Base-by-base conservation (phyloP, 2,329 filamentous ascomycete genomes). In the Fusarium sp. region DNA sequence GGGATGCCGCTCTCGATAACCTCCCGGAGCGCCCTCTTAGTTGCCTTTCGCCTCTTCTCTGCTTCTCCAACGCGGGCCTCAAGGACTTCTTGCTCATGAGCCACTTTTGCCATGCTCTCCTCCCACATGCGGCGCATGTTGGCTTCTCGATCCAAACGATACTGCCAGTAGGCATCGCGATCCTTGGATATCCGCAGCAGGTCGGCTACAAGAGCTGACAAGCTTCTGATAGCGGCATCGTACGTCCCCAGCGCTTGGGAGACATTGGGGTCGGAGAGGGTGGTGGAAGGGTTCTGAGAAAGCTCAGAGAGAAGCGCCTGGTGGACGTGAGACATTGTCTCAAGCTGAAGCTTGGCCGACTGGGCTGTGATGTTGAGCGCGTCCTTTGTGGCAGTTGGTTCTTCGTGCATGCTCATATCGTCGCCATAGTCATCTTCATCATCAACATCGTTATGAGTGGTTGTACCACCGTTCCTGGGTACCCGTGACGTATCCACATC, bases 31-130 rank as follows among this genome's bases (percentile, higher is more conserved):
- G 94, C 95, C 68, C 92, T 91, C 84, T 97, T 98, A 4, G 96
- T 96, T 68, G 93, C 88, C 78, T 93, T 95, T 61, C 94, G 89
- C 85, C 97, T 98, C 77, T 92, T 89, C 79, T 98, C 95, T 2
- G 94, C 93, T 80, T 97, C 93, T 46, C 93, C 94, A 65, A 98
- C 93, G 62, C 91, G 92, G 37, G 90, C 93, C 78, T 98, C 94
- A 2, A 99, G 87, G 54, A 94, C 89, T 80, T 98, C 96, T 75
- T 99, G 96, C 79, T 99, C 96, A 60, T 90, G 91, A 16, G 95
- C 96, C n/a, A 99, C 92, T 75, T 95, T 91, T 10, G 96, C 94
- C 96, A 99, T 98, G 81, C 95, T 98, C 76, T 99, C 96, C 81
- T 99, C 96, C 96, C 96, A 99, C 90, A 99, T 93, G 64, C 93